phyloP scores from a whole-genome alignment of 352 stramenopile genomes.

The Pythium myriotylum region DNA sequence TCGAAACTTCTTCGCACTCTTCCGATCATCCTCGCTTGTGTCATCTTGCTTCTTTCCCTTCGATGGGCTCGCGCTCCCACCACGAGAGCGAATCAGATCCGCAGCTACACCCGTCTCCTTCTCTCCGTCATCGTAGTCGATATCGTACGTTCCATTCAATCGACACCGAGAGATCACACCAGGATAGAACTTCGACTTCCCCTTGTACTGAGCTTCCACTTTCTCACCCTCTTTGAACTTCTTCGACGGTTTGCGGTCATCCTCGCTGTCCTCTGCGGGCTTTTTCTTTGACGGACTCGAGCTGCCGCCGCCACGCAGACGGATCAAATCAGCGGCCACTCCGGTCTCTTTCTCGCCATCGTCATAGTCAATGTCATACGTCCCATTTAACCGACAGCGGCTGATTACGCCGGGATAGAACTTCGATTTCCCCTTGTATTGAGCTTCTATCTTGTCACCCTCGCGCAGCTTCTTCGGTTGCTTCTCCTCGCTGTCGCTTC shows the following conservation, averaged over 20 bases:
- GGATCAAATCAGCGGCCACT: conserved; percentile 20
- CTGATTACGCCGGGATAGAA: conserved; percentile 61
- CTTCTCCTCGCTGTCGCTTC: too few relatives aligned
- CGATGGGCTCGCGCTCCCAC: too few relatives aligned
- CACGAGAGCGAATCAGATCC: conserved; percentile 29
- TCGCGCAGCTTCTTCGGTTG: too few relatives aligned
- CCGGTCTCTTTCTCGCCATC: conserved; percentile 65
- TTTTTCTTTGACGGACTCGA: too few relatives aligned
- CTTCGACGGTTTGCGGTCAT: too few relatives aligned
- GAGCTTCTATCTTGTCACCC: too few relatives aligned
- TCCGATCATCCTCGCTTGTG: too few relatives aligned
- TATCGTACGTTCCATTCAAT: conserved; percentile 66
- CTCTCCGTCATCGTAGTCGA: conserved; percentile 75
- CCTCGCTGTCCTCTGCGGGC: too few relatives aligned
- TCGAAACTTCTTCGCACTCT: too few relatives aligned
- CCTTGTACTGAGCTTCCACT: too few relatives aligned
- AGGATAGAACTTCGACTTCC: conserved; percentile 46
- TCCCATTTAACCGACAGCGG: conserved; percentile 51
- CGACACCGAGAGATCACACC: conserved; percentile 56
- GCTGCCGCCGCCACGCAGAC: conserved; percentile 54
- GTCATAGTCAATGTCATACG: conserved; percentile 76
- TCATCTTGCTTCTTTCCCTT: too few relatives aligned
- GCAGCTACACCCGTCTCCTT: conserved; percentile 45
- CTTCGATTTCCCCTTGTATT: conserved; percentile 47
- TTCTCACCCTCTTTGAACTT: too few relatives aligned